A percentile compares a stretch with the other conserved stretches of the same genome.
phyloP scores from a whole-genome alignment of 331 rosid species.

The Rhamnella rubrinervis region DNA sequence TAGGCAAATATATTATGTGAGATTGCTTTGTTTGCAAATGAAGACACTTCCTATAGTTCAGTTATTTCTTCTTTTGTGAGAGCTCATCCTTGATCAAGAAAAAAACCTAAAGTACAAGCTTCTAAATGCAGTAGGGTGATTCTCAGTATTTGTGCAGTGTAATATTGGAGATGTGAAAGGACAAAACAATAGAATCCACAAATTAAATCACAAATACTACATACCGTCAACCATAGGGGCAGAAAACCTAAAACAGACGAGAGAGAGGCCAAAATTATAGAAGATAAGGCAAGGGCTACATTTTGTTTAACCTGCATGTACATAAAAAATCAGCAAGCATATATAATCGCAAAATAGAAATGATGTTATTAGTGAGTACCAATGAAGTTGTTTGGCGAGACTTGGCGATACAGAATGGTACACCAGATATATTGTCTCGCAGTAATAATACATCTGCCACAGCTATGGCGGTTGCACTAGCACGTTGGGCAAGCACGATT shows the following conservation, averaged over 20 bases:
- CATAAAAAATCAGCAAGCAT: slow-evolving; percentile 21
- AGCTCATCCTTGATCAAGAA: neutral
- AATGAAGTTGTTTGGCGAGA: slow-evolving; percentile 91
- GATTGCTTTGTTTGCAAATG: neutral
- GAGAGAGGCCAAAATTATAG: slow-evolving; percentile 81
- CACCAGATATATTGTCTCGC: slow-evolving; percentile 77
- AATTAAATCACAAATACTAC: slow-evolving; percentile 22
- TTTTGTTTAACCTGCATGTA: slow-evolving; percentile 83
- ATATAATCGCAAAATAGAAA: slow-evolving; percentile 7
- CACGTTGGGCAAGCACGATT: slow-evolving; percentile 95
- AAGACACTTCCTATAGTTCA: neutral
- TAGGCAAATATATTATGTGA: neutral
- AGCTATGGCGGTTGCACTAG: slow-evolving; percentile 95
- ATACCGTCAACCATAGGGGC: slow-evolving; percentile 95
- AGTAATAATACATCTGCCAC: slow-evolving; percentile 91
- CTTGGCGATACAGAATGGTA: slow-evolving; percentile 93
- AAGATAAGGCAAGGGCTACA: slow-evolving; percentile 78
- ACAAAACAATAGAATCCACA: neutral
- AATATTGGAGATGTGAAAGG: slow-evolving; percentile 1
- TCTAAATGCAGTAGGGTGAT: neutral
- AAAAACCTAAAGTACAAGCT: neutral
- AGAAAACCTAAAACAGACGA: slow-evolving; percentile 92
- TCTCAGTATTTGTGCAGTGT: neutral
- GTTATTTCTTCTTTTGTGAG: neutral
- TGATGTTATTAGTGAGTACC: slow-evolving; percentile 39